Base-by-base conservation (phyloP, 2,329 filamentous ascomycete species). In the Whalleya microplaca region DNA sequence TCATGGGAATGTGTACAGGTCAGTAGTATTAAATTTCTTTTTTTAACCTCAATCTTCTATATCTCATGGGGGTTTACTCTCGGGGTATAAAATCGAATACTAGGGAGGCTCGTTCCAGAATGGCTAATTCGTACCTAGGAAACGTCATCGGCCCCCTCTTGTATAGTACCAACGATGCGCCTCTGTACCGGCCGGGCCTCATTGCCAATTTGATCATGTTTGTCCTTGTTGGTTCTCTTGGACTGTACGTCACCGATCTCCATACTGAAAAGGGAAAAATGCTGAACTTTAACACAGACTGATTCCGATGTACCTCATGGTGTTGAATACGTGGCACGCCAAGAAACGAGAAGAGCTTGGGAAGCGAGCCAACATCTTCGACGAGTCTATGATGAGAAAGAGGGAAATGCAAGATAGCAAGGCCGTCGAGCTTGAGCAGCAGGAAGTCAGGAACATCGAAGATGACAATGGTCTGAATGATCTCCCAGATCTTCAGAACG, bases 121-220 rank as follows among this genome's bases (percentile, higher is more conserved):
- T 9, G 4, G 23, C 52, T 59, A 52, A 58, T 42, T 51, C 21
- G 10, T 10, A 9, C 21, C 8, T 10, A 62, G 86, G 85, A 7
- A 88, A 89, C 62, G 82, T 88, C 44, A 76, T 88, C n/a, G 86
- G 86, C 0, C 85, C 85, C 0, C 81, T 84, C 53, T 72, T 88
- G 1, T 88, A 86, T 72, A 84, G 79, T 21, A 81, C 83, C 0
- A 76, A 75, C 2, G 84, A 88, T 64, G 81, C 80, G 29, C 85
- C 85, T 0, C 70, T 78, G 2, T 88, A 88, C 64, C 71, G 72
- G 5, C 76, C 83, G 14, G 85, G 85, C 1, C 74, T 88, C 1
- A 73, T 78, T n/a, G 80, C 82, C 2, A 87, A 86, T 53, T 77
- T 89, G 5, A 76, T 78, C 0, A 75, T 88, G 41, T 88, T 87